Percentiles rank a stretch among this genome's conserved stretches.
These are phyloP conservation scores for Fraxinus greggii DNA, from an alignment of 305 asterid genomes.

Conservation along the genomic window DNA sequence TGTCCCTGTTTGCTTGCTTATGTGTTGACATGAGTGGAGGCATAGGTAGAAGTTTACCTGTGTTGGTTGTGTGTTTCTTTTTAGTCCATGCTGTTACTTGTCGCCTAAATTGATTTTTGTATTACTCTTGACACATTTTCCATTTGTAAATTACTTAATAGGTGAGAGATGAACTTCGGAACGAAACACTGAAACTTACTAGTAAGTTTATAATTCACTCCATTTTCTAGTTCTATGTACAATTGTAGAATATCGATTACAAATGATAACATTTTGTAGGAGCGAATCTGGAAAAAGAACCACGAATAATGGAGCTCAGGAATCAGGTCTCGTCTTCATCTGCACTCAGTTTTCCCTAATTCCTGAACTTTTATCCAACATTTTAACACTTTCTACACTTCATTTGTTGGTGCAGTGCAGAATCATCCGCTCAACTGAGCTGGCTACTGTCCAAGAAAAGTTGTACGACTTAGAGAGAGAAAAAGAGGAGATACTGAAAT, in stretches of 20 bases:
- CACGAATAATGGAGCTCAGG: conserved; percentile 80
- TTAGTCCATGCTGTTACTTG: not conserved
- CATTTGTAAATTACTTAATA: conserved; percentile 30
- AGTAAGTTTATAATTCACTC: conserved; percentile 48
- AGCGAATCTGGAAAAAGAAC: conserved; percentile 86
- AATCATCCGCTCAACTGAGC: conserved; percentile 86
- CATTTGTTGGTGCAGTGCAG: conserved; percentile 62
- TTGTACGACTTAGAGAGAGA: conserved; percentile 67
- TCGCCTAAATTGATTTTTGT: not conserved
- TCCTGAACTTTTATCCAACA: not conserved
- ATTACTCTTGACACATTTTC: conserved; percentile 4
- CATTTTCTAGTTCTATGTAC: conserved; percentile 3
- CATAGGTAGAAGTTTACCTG: not conserved
- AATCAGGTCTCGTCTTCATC: conserved; percentile 64
- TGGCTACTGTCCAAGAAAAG: conserved; percentile 91
- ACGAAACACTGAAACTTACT: conserved; percentile 86
- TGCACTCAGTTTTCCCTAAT: conserved; percentile 6
- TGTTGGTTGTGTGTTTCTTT: not conserved
- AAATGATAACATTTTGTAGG: conserved; percentile 42
- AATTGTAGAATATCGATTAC: not conserved
- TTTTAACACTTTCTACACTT: conserved; percentile 6
- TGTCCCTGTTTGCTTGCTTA: not conserved
- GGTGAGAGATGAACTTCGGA: conserved; percentile 85
- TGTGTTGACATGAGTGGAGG: not conserved
- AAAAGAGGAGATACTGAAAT: conserved; percentile 61